These are phyloP conservation scores for Stenogyne calaminthoides DNA, from an alignment of 305 asterid species.

Conservation along the genomic window DNA sequence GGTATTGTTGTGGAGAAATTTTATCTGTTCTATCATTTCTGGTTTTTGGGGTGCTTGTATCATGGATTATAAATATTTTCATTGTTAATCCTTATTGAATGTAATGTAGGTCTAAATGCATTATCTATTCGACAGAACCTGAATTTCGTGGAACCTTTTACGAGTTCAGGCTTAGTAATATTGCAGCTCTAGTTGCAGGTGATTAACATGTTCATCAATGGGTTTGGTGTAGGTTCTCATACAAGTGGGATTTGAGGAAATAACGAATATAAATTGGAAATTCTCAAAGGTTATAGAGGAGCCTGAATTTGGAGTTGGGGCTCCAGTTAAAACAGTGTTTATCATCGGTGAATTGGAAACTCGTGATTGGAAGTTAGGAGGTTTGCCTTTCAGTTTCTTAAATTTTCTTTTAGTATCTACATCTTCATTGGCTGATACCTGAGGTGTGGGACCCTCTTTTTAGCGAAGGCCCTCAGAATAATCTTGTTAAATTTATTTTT, in stretches of 20 bases:
- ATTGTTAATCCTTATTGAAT: background rate
- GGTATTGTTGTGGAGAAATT: background rate
- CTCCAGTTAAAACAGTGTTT: conserved; percentile 62
- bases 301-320: conserved; percentile 91
- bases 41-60: background rate
- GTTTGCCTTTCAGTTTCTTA: conserved; percentile 43
- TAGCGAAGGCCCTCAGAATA: background rate
- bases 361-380: conserved; percentile 50
- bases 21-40: background rate
- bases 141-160: background rate
- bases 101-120: conserved; percentile 1
- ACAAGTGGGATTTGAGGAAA: conserved; percentile 50
- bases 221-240: conserved; percentile 54
- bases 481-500: background rate
- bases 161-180: conserved; percentile 4
- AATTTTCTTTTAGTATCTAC: background rate
- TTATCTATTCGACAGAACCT: background rate
- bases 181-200: conserved; percentile 12
- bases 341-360: conserved; percentile 49
- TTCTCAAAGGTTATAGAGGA: conserved; percentile 64
- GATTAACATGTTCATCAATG: conserved; percentile 12
- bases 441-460: background rate
- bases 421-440: conserved; percentile 19
- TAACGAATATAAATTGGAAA: conserved; percentile 55
- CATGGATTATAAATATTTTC: background rate